phyloP scores from a whole-genome alignment of 2,329 filamentous ascomycete genomes.

The Parafenestella ontariensis region DNA sequence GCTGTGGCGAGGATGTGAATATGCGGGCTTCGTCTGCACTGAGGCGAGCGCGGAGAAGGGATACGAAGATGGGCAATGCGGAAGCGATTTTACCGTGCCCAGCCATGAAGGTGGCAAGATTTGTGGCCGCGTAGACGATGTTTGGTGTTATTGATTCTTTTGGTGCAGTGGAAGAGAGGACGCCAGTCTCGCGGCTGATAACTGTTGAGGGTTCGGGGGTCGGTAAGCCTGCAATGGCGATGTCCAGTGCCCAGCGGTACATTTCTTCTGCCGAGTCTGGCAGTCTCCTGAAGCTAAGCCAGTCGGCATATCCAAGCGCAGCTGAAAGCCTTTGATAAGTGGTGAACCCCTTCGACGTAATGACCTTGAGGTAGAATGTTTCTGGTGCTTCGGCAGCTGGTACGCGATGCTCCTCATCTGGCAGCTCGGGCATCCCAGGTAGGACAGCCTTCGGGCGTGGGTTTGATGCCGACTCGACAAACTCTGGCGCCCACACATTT shows the following conservation, averaged over 20 bases:
- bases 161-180: slow-evolving; percentile 64
- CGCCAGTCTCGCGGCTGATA: slow-evolving; percentile 68
- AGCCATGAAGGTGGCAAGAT: slow-evolving; percentile 79
- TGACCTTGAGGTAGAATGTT: slow-evolving; percentile 78
- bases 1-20: slow-evolving; percentile 21
- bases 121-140: slow-evolving; percentile 75
- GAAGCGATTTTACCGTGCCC: slow-evolving; percentile 68
- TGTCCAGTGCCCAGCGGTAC: slow-evolving; percentile 77
- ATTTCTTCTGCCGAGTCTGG: slow-evolving; percentile 72
- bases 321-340: slow-evolving; percentile 82
- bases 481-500: slow-evolving; percentile 73
- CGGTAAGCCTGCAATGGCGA: slow-evolving; percentile 67
- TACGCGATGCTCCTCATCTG: slow-evolving; percentile 77
- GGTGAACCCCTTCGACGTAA: slow-evolving; percentile 81
- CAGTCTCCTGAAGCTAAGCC: slow-evolving; percentile 78
- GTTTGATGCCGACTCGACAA: slow-evolving; percentile 83
- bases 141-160: slow-evolving; percentile 69
- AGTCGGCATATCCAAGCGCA: slow-evolving; percentile 82
- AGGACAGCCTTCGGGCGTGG: slow-evolving; percentile 77
- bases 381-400: slow-evolving; percentile 72
- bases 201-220: slow-evolving; percentile 52
- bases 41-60: slow-evolving; percentile 79
- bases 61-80: slow-evolving; percentile 85
- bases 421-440: slow-evolving; percentile 67
- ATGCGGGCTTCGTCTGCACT: slow-evolving; percentile 56